Conservation (phyloP, 441 rosid species). For the Erodium chrysanthum region DNA sequence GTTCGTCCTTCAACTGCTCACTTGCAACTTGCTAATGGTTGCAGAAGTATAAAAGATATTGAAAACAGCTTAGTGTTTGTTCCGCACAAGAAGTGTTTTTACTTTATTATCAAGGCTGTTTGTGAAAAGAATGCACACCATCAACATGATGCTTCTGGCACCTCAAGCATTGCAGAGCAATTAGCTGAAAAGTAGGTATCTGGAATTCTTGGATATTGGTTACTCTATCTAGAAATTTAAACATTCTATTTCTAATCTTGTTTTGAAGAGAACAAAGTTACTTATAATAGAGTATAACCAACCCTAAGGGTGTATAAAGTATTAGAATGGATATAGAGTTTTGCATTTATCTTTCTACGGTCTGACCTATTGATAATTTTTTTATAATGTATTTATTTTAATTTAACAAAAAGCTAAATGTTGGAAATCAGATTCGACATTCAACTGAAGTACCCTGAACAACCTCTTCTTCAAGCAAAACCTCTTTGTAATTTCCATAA, state of each 20-base stretch:
- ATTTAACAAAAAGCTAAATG: slow-evolving; percentile 9
- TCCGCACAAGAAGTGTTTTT: slow-evolving; percentile 48
- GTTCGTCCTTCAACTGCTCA: slow-evolving; percentile 21
- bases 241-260: not conserved
- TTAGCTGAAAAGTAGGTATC: slow-evolving; percentile 42
- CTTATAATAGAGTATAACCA: not conserved
- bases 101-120: slow-evolving; percentile 43
- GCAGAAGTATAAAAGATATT: slow-evolving; percentile 39
- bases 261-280: not conserved
- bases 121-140: slow-evolving; percentile 42
- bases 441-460: slow-evolving; percentile 53
- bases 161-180: slow-evolving; percentile 41
- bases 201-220: slow-evolving; percentile 16
- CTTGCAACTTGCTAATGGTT: slow-evolving; percentile 65
- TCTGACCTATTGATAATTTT: not conserved
- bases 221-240: not conserved
- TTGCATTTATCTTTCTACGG: slow-evolving; percentile 1
- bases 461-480: slow-evolving; percentile 70
- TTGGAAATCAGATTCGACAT: slow-evolving; percentile 47
- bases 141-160: slow-evolving; percentile 31
- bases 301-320: not conserved
- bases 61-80: slow-evolving; percentile 63
- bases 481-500: slow-evolving; percentile 64
- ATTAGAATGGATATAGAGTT: not conserved
- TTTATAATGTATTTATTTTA: slow-evolving; percentile 14